Conservation (phyloP, 371 early-diverging fungal genomes). For the Actinomucor elegans region DNA sequence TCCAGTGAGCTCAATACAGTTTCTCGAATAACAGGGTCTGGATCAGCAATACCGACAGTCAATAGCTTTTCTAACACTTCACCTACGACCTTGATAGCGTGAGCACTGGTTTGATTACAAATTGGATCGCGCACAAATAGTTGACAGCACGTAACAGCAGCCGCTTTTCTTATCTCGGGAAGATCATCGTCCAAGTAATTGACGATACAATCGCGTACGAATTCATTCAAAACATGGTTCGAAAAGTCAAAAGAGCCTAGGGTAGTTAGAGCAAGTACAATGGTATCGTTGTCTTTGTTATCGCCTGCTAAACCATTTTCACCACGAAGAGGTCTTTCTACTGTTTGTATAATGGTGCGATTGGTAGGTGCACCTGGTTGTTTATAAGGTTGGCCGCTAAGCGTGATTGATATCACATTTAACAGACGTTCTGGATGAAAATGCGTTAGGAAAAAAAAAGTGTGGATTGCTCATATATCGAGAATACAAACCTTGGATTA, state of each 20-base stretch:
- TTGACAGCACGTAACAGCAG: slow-evolving; percentile 88
- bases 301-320: slow-evolving; percentile 42
- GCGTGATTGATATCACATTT: slow-evolving; percentile 84
- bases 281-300: slow-evolving; percentile 71
- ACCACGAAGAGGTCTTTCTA: slow-evolving; percentile 42
- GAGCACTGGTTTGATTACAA: slow-evolving; percentile 76
- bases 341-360: slow-evolving; percentile 40
- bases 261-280: slow-evolving; percentile 85
- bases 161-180: slow-evolving; percentile 81
- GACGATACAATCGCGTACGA: slow-evolving; percentile 86
- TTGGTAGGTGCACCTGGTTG: slow-evolving; percentile 74
- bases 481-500: slow-evolving; percentile 89
- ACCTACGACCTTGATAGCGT: slow-evolving; percentile 85
- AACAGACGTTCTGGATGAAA: slow-evolving; percentile 72
- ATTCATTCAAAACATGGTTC: slow-evolving; percentile 82
- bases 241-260: slow-evolving; percentile 89
- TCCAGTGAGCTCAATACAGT: slow-evolving; percentile 81
- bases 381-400: slow-evolving; percentile 86
- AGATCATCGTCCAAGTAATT: slow-evolving; percentile 87
- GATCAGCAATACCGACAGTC: slow-evolving; percentile 90
- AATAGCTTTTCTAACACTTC: slow-evolving; percentile 88
- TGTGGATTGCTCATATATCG: too few species aligned
- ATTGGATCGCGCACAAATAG: slow-evolving; percentile 77
- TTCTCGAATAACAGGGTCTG: slow-evolving; percentile 78
- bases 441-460: not conserved